phyloP scores from a whole-genome alignment of 257 asterid genomes.

The Gentiana straminea region DNA sequence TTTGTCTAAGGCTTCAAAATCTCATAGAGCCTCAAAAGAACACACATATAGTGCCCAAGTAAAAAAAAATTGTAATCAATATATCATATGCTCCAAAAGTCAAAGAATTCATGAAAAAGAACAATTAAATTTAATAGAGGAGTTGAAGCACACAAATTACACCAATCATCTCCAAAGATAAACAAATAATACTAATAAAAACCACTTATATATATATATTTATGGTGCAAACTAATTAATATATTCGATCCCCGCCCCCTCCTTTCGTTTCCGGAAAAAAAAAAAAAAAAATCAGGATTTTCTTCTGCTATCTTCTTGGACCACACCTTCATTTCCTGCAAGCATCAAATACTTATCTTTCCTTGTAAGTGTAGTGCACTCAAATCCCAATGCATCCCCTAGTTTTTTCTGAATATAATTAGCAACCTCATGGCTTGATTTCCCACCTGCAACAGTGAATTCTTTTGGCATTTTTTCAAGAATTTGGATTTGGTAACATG shows the following conservation, averaged over 20 bases:
- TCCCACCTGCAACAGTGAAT: conserved; percentile 68
- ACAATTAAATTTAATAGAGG: too few relatives aligned
- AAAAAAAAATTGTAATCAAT: not conserved
- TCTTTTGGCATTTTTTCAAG: conserved; percentile 53
- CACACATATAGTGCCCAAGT: too few relatives aligned
- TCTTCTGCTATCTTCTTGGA: conserved; percentile 19
- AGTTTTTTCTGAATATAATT: conserved; percentile 61
- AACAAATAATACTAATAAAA: too few relatives aligned
- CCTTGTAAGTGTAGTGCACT: conserved; percentile 69
- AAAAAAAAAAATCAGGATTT: conserved; percentile 1
- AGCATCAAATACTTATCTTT: conserved; percentile 90
- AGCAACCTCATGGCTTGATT: conserved; percentile 68
- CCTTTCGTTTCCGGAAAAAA: too few relatives aligned
- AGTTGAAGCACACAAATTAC: too few relatives aligned
- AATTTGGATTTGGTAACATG: conserved; percentile 31
- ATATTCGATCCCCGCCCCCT: too few relatives aligned
- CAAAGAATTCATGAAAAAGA: not conserved
- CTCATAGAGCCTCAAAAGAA: too few relatives aligned
- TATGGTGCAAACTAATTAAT: not conserved
- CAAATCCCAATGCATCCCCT: conserved; percentile 72
- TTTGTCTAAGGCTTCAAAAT: too few relatives aligned
- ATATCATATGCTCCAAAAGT: not conserved
- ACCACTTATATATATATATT: too few relatives aligned
- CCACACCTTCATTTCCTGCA: conserved; percentile 88
- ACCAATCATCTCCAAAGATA: too few relatives aligned